A percentile compares a stretch with the other conserved stretches of the same genome.
These are phyloP conservation scores for Uronychia setigera DNA, from an alignment of 73 alveolate genomes.

Conservation along the genomic window DNA sequence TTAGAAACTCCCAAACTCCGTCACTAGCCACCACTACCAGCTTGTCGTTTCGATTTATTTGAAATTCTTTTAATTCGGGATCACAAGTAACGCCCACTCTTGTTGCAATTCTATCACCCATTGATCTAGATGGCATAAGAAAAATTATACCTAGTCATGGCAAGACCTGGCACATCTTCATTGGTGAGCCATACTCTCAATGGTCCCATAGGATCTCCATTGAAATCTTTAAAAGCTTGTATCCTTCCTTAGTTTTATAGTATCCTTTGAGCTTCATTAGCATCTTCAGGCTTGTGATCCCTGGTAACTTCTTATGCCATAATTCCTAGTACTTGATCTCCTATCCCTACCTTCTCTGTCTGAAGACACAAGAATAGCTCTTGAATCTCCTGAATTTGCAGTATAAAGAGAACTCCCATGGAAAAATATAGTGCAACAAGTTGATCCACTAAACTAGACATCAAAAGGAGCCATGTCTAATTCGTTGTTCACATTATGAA, in stretches of 20 bases:
- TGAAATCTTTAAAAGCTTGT: constrained; percentile 71
- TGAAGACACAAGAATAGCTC: constrained; percentile 55
- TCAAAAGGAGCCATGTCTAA: constrained; percentile 37
- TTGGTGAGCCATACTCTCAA: constrained; percentile 49
- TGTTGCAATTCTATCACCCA: constrained; percentile 70
- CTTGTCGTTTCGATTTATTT: constrained; percentile 3
- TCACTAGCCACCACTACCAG: constrained; percentile 18
- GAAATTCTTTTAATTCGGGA: constrained; percentile 45
- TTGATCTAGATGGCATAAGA: too few species aligned
- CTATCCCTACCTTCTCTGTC: constrained; percentile 4
- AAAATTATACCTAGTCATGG: constrained; percentile 81
- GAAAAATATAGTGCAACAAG: constrained; percentile 64
- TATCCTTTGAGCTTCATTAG: constrained; percentile 88
- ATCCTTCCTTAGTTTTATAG: constrained; percentile 88
- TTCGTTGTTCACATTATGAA: background rate
- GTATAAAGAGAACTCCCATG: constrained; percentile 37
- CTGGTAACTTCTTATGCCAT: background rate
- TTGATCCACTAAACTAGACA: constrained; percentile 66
- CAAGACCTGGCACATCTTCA: constrained; percentile 66
- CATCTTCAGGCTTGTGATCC: constrained; percentile 93
- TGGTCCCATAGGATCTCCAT: constrained; percentile 60
- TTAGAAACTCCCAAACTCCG: constrained; percentile 24
- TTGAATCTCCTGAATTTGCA: constrained; percentile 83
- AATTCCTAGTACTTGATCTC: background rate
- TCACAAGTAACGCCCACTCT: constrained; percentile 62